Evolutionary conservation across 1,139 yeast genomes (phyloP), one percentile per base, ranked within the genome.

Genomic region (Meyerozyma sp.): DNA sequence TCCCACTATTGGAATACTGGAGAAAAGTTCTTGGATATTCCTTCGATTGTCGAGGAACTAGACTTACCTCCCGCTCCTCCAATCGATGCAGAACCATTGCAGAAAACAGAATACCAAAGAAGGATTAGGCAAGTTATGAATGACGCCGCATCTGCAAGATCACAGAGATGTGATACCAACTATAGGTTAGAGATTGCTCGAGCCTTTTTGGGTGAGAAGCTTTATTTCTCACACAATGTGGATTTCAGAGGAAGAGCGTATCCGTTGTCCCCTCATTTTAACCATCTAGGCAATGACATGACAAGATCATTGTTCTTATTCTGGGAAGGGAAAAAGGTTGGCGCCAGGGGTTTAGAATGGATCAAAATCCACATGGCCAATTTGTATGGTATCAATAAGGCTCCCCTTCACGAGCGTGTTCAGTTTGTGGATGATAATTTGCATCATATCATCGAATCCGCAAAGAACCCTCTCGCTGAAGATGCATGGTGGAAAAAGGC

Each of bases 131-230:
- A 68, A 36, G 59, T 79, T 7, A 74, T 82, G 18, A 79, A 81
- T 49, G 83, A 79, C 40, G 82, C 81, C 44, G 78, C 87, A 11
- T 72, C 83, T 27, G 73, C 77, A 51, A 82, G 93, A 61, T 90
- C 98, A 0, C 86, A 84, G 61, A 78, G 99, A 63, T 93, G 98
- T 68, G 98, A 91, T 62, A 75, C 88, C 51, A 93, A 93, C 61
- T 93, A 94, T 63, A 91, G 89, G 61, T 69, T 93, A 44, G 98
- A 93, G 62, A 90, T 93, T 60, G 98, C 98, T 0, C 77, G 98
- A 53, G 97, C 96, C 0, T 89, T 84, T 55, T 68, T 84, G 35
- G 94, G 94, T 20, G 98, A 93, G 62, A 84, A 87, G 57, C 81
- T 93, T 57, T 91, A 81, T 61, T 88, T 91, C 69, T 98, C 98